Conservation (phyloP, 2,329 filamentous ascomycete genomes). For the Diplodia mutila region DNA sequence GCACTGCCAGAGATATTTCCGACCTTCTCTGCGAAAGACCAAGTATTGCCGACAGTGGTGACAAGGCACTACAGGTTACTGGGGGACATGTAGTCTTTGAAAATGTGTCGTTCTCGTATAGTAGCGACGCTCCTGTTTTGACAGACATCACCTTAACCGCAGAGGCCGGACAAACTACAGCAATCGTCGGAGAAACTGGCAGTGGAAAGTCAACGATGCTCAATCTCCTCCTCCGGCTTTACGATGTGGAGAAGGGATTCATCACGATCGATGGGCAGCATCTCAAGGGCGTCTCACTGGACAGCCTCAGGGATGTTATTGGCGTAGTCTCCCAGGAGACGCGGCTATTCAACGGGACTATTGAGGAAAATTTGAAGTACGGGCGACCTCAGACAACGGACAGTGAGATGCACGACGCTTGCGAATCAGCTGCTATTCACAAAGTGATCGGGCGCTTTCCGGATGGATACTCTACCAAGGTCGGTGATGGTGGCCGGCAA, state of each 20-base stretch:
- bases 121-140: slow-evolving; percentile 47
- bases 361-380: slow-evolving; percentile 64
- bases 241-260: slow-evolving; percentile 53
- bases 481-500: slow-evolving; percentile 46
- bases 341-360: slow-evolving; percentile 60
- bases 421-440: slow-evolving; percentile 60
- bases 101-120: neutral
- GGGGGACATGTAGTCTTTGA: neutral
- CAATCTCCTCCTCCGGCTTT: slow-evolving; percentile 58
- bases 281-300: slow-evolving; percentile 57
- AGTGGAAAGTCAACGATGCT: slow-evolving; percentile 60
- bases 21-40: neutral
- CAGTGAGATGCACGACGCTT: slow-evolving; percentile 59
- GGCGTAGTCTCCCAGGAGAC: slow-evolving; percentile 64
- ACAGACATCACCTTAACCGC: slow-evolving; percentile 50
- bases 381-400: slow-evolving; percentile 58
- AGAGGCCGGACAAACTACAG: slow-evolving; percentile 53
- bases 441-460: slow-evolving; percentile 59
- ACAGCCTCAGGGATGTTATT: slow-evolving; percentile 57
- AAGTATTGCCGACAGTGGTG: neutral
- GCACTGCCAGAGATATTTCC: neutral
- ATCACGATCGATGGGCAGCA: slow-evolving; percentile 58
- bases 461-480: slow-evolving; percentile 22
- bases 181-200: slow-evolving; percentile 60
- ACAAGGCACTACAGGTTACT: too few relatives aligned